Evolutionary conservation across 257 asterid genomes (phyloP).

Genomic region (Marsdenia floribunda): DNA sequence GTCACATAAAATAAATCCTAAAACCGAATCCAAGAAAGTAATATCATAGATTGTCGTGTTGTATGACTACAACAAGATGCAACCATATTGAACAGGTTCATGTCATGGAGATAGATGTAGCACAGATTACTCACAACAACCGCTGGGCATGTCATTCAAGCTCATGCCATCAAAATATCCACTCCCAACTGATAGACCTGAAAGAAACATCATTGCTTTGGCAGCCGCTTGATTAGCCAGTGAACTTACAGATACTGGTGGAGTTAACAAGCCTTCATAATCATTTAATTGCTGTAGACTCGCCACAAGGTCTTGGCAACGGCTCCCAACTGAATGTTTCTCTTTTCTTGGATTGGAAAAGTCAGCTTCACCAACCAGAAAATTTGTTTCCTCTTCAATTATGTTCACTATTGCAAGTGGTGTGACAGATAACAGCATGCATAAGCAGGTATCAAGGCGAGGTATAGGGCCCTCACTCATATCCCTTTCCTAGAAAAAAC

Average conservation of each 20-base stretch:
- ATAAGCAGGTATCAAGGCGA: conserved; percentile 87
- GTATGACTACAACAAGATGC: background rate
- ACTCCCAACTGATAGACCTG: conserved; percentile 68
- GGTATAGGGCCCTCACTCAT: conserved; percentile 92
- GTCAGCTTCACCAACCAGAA: conserved; percentile 38
- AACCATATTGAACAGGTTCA: background rate
- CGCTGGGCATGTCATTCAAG: conserved; percentile 72
- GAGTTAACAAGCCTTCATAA: conserved; percentile 77
- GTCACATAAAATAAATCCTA: background rate
- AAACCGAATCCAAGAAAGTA: conserved; percentile 1
- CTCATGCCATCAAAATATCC: conserved; percentile 81
- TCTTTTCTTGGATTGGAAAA: conserved; percentile 39
- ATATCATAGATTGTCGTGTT: background rate
- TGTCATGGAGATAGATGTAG: conserved; percentile 7
- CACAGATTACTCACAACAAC: conserved; percentile 64
- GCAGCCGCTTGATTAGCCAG: conserved; percentile 97
- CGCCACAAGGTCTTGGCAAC: conserved; percentile 67
- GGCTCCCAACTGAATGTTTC: conserved; percentile 43
- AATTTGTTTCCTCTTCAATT: conserved; percentile 72
- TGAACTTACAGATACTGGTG: conserved; percentile 70
- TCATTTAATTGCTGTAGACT: conserved; percentile 82
- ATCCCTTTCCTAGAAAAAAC: conserved; percentile 69
- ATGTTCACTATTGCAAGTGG: conserved; percentile 74
- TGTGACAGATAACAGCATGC: conserved; percentile 74
- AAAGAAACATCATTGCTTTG: conserved; percentile 84